Conservation (phyloP, 192 early-diverging fungal genomes). For the Haplosporangium gracile region DNA sequence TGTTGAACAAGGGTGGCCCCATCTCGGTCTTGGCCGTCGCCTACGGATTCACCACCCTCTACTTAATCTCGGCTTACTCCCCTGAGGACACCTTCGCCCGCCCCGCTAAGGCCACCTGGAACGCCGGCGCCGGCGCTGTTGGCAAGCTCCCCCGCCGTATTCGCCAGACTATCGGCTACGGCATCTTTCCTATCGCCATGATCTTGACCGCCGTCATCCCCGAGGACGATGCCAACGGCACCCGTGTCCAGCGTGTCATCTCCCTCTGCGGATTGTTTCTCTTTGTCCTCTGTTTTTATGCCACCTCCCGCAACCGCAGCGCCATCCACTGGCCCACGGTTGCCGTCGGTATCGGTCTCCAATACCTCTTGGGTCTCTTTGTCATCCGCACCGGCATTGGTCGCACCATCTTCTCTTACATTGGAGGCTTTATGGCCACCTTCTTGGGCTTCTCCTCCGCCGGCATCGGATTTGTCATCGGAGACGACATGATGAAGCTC, state of each 20-base stretch:
- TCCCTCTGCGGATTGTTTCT: conserved; percentile 78
- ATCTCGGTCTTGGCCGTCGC: conserved; percentile 64
- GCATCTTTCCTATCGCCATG: conserved; percentile 62
- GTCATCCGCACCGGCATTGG: conserved; percentile 82
- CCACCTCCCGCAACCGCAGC: conserved; percentile 72
- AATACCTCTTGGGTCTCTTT: conserved; percentile 86
- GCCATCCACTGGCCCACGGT: conserved; percentile 84
- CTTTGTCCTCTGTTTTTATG: conserved; percentile 61
- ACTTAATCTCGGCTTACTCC: conserved; percentile 61
- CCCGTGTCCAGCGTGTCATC: conserved; percentile 79
- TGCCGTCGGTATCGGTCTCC: conserved; percentile 73
- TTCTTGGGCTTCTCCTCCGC: conserved; percentile 77
- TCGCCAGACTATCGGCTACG: conserved; percentile 57
- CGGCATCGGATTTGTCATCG: conserved; percentile 81
- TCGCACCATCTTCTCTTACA: conserved; percentile 78
- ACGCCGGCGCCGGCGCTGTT: conserved; percentile 32
- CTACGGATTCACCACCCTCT: conserved; percentile 65
- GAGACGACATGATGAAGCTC: conserved; percentile 58
- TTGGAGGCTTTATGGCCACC: conserved; percentile 60
- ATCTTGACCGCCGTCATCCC: conserved; percentile 70
- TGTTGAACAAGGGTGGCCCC: conserved; percentile 63
- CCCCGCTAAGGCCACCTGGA: conserved; percentile 54
- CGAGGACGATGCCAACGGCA: conserved; percentile 59
- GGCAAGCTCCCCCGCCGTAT: conserved; percentile 54
- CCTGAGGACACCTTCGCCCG: conserved; percentile 50